Evolutionary conservation across 106 monocot species (phyloP).

Genomic region (Cymbidium sinense): DNA sequence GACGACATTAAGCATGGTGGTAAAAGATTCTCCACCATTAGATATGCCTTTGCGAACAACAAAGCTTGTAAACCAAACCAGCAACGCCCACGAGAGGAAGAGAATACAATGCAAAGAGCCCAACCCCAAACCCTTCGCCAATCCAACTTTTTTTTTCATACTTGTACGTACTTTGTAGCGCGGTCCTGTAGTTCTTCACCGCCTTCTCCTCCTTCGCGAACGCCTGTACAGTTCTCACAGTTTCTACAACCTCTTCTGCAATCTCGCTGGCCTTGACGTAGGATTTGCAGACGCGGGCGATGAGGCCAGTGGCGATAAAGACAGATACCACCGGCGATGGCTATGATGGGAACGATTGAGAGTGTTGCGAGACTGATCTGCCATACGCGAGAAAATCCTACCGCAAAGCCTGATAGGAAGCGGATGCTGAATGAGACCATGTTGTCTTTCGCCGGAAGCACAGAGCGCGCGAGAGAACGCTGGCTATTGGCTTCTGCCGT

Average conservation of each 20-base stretch:
- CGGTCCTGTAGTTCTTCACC: slow-evolving; percentile 43
- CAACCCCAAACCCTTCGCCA: slow-evolving; percentile 86
- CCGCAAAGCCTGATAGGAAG: slow-evolving; percentile 86
- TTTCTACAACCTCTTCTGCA: slow-evolving; percentile 88
- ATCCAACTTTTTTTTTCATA: slow-evolving; percentile 83
- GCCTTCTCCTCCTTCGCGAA: slow-evolving; percentile 96
- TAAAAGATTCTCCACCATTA: slow-evolving; percentile 93
- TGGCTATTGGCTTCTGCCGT: no score
- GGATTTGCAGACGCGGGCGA: slow-evolving; percentile 88
- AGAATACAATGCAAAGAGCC: slow-evolving; percentile 83
- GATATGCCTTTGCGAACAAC: slow-evolving; percentile 73
- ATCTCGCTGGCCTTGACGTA: slow-evolving; percentile 94
- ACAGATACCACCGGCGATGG: slow-evolving; percentile 90
- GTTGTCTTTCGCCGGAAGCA: no score
- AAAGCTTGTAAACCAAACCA: slow-evolving; percentile 34
- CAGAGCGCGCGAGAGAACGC: no score
- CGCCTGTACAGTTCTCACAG: slow-evolving; percentile 88
- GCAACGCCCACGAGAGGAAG: slow-evolving; percentile 92
- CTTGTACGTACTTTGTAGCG: slow-evolving; percentile 60
- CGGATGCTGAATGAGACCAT: no score
- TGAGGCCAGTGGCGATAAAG: slow-evolving; percentile 80
- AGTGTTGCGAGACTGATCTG: slow-evolving; percentile 97
- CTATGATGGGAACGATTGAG: slow-evolving; percentile 95
- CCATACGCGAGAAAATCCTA: slow-evolving; percentile 88
- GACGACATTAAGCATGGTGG: slow-evolving; percentile 99